phyloP scores from a whole-genome alignment of 306 rosid species.

The Malus orientalis region DNA sequence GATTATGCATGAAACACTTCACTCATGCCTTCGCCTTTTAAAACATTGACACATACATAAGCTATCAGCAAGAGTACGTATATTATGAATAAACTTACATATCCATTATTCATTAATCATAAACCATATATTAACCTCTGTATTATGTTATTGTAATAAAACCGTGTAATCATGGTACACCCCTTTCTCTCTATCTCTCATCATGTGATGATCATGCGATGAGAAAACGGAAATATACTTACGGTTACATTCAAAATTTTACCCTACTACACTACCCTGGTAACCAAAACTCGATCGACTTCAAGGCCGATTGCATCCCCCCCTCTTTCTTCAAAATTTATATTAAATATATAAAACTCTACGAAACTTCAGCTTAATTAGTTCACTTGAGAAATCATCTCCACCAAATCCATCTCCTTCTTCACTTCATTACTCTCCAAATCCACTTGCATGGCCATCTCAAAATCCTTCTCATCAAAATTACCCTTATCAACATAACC shows the following conservation, averaged over 20 bases:
- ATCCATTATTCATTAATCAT: not conserved
- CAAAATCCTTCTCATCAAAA: constrained; percentile 5
- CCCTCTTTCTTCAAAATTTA: not conserved
- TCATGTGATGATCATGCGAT: too few species aligned
- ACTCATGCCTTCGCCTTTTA: too few species aligned
- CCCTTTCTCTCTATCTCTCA: not conserved
- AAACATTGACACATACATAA: not conserved
- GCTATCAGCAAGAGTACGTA: not conserved
- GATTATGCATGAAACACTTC: too few species aligned
- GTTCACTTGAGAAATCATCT: constrained; percentile 60
- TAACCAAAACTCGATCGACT: not conserved
- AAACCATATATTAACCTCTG: not conserved
- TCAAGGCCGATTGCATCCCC: not conserved
- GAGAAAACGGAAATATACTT: not conserved
- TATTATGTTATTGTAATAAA: not conserved
- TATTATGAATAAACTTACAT: not conserved
- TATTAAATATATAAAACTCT: not conserved
- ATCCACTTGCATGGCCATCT: constrained; percentile 8
- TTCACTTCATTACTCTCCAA: constrained; percentile 35
- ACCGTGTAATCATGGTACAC: not conserved
- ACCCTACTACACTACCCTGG: not conserved
- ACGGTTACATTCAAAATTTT: not conserved
- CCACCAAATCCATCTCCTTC: constrained; percentile 80
- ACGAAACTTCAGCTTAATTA: not conserved
- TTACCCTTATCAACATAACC: not conserved